These are phyloP conservation scores for Fragilariopsis cylindrus DNA, from an alignment of 108 stramenopile genomes.

Conservation along the genomic window DNA sequence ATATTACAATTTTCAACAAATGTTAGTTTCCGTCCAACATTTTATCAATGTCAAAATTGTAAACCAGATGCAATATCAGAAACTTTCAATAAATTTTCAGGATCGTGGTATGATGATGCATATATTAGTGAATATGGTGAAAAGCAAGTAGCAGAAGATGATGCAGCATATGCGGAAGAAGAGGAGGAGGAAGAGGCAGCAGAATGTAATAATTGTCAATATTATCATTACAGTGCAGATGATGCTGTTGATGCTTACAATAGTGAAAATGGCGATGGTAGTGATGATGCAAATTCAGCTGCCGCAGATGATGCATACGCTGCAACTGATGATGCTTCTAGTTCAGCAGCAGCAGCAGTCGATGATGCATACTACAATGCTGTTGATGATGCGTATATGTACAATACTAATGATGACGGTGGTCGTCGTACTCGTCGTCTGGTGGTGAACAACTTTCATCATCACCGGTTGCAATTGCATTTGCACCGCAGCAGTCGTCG, in stretches of 20 bases:
- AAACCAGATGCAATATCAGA: slow-evolving; percentile 58
- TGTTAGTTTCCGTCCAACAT: slow-evolving; percentile 81
- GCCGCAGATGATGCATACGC: slow-evolving; percentile 52
- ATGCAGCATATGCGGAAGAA: slow-evolving; percentile 25
- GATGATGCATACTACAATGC: not conserved
- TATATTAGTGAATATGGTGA: slow-evolving; percentile 64
- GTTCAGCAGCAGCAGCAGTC: slow-evolving; percentile 29
- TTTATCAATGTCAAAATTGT: slow-evolving; percentile 75
- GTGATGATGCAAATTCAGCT: not conserved
- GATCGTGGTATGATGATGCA: slow-evolving; percentile 85
- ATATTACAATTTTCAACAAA: slow-evolving; percentile 53
- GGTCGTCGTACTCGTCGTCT: too few species aligned
- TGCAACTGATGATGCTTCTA: slow-evolving; percentile 38
- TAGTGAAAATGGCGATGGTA: slow-evolving; percentile 14
- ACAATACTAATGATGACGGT: too few species aligned
- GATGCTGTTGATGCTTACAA: slow-evolving; percentile 33
- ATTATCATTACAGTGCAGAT: slow-evolving; percentile 40
- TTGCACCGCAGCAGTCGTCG: too few species aligned
- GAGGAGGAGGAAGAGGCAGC: slow-evolving; percentile 35
- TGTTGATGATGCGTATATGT: too few species aligned
- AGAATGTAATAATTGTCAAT: slow-evolving; percentile 32
- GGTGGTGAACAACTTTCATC: too few species aligned
- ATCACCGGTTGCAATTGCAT: too few species aligned
- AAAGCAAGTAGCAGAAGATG: slow-evolving; percentile 40
- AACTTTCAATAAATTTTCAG: slow-evolving; percentile 67